These are phyloP conservation scores for Coemansia sp. DNA, from an alignment of 192 early-diverging fungal species.

Conservation along the genomic window DNA sequence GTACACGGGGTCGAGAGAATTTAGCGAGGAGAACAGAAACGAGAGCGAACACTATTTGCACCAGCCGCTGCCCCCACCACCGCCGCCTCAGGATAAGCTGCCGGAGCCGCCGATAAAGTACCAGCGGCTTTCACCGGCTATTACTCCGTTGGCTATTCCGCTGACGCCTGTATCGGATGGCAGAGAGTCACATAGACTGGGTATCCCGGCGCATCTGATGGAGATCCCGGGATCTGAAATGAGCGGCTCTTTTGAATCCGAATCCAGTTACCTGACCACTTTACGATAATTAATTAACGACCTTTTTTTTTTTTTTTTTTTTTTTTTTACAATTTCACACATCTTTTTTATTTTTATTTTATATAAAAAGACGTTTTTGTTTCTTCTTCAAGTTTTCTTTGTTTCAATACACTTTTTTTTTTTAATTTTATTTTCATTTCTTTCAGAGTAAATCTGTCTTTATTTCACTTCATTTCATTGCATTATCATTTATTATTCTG, in stretches of 20 bases:
- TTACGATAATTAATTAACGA: background rate
- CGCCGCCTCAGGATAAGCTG: background rate
- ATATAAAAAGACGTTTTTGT: too few relatives aligned
- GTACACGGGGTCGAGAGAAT: background rate
- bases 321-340: background rate
- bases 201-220: constrained; percentile 3
- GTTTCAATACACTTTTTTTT: background rate
- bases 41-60: constrained; percentile 23
- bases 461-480: background rate
- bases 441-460: background rate
- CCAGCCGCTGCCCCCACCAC: constrained; percentile 27
- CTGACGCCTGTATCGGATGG: background rate
- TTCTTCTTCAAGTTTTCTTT: background rate
- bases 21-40: constrained; percentile 4
- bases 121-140: background rate
- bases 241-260: background rate
- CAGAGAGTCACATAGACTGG: background rate
- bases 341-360: too few relatives aligned
- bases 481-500: background rate
- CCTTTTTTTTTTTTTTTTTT: background rate
- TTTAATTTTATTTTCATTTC: background rate
- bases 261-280: background rate
- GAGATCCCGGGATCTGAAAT: background rate
- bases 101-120: background rate
- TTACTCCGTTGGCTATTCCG: background rate